Base-by-base conservation (phyloP, 306 rosid species). In the Canavalia ensiformis region DNA sequence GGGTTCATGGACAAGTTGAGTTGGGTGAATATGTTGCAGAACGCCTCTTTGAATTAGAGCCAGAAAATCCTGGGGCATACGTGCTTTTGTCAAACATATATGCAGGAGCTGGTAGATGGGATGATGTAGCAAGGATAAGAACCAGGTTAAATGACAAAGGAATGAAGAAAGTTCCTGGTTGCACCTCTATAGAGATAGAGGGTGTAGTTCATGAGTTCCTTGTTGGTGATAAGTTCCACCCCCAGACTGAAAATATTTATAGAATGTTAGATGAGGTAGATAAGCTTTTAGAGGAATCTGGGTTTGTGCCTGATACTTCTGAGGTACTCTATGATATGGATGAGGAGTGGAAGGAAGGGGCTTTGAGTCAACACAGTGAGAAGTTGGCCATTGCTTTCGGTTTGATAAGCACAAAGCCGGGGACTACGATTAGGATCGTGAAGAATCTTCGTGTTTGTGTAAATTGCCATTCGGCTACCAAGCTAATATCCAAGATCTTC, bases 401-500 rank as follows among this genome's bases (percentile, higher is more conserved):
- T 74, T 87, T 95, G 88, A 91, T 89, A 65, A 92, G 90, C 81
- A 89, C 99, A 72, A 91, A 90, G 68, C 91, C 95, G 8, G 94
- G 95, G 52, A 83, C 93, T 59, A 87, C 91, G 1, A 93, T 92
- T 76, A 84, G 91, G 69, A 90, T 95, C 6, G 89, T 90, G 30
- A 95, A 91, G 89, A 95, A 95, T 81, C 97, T 95, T 78, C 95
- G 95, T 58, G 99, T 93, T 2, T 95, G 97, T 68, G 74, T 88
- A 59, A 93, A 95, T 79, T 95, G 99, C 33, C 95, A 95, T 81
- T 83, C 89, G 0, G 98, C 98, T 68, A 92, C 92, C 4, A 94
- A 94, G 84, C 82, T 94, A 3, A 89, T 90, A 80, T 90, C 93
- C 41, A 94, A 89, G 88, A 90, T 92, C 79, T 92, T 92, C 77